Percentiles rank a stretch among this genome's conserved stretches.
phyloP scores from a whole-genome alignment of 495 filamentous ascomycete species.

The Xylaria acuta region DNA sequence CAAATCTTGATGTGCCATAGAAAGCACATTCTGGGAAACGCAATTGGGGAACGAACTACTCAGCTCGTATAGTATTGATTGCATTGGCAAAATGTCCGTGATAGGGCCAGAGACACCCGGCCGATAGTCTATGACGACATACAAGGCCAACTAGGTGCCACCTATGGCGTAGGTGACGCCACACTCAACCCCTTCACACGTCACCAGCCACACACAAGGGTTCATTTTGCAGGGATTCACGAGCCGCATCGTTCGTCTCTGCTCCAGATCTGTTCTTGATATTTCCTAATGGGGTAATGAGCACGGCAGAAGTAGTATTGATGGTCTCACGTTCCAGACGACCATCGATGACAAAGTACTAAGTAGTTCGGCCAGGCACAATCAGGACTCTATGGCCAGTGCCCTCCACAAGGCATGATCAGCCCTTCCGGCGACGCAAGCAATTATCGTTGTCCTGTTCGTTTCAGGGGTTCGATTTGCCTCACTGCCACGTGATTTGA shows the following conservation, averaged over 20 bases:
- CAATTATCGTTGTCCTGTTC: not conserved
- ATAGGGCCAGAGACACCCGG: not conserved
- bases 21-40: not conserved
- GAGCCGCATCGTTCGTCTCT: slow-evolving; percentile 23
- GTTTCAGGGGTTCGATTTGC: not conserved
- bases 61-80: not conserved
- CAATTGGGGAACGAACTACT: not conserved
- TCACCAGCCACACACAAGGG: slow-evolving; percentile 33
- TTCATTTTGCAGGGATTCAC: not conserved
- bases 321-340: not conserved
- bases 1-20: not conserved
- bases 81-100: not conserved
- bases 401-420: not conserved
- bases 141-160: slow-evolving; percentile 17
- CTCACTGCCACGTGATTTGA: not conserved
- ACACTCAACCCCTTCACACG: slow-evolving; percentile 16
- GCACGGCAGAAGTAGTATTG: not conserved
- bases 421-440: not conserved
- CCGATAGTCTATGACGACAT: slow-evolving; percentile 39
- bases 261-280: slow-evolving; percentile 8
- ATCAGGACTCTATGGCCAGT: not conserved
- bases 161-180: slow-evolving; percentile 29
- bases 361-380: not conserved
- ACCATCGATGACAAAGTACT: not conserved
- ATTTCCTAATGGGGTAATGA: slow-evolving; percentile 13